Percentiles rank a stretch among this genome's conserved stretches.
phyloP scores from a whole-genome alignment of 1,284 basidiomycete genomes.

The Microstroma glucosiphilum region DNA sequence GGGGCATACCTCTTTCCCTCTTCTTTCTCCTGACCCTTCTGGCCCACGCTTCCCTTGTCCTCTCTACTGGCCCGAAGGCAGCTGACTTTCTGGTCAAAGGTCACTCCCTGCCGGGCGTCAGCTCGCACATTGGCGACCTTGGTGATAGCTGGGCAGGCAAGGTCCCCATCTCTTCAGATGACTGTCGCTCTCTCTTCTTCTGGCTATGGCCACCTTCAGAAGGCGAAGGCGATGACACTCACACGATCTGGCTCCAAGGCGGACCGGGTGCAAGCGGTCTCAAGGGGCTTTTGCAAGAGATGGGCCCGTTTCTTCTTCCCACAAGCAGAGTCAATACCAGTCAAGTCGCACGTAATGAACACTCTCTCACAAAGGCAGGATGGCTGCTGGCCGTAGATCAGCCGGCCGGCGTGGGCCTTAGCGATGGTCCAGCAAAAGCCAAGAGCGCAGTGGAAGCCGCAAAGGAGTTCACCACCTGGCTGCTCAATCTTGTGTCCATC shows the following conservation, averaged over 20 bases:
- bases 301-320: background rate
- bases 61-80: no score
- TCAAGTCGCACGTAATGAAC: no score
- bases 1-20: no score
- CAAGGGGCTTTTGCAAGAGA: background rate
- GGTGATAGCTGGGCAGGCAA: slow-evolving; percentile 5
- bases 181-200: background rate
- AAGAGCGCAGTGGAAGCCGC: slow-evolving; percentile 49
- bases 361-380: no score
- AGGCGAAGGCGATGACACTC: background rate
- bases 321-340: background rate
- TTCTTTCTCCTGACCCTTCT: no score
- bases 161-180: background rate
- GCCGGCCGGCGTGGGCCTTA: slow-evolving; percentile 74
- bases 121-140: background rate
- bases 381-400: slow-evolving; percentile 60
- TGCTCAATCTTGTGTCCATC: slow-evolving; percentile 27
- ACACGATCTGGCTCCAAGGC: background rate
- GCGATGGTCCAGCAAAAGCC: slow-evolving; percentile 65
- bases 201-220: slow-evolving; percentile 2
- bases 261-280: background rate
- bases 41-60: no score
- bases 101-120: background rate
- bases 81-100: slow-evolving; percentile 3
- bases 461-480: slow-evolving; percentile 47